A percentile compares a stretch with the other conserved stretches of the same genome.
Conservation (phyloP, 2,329 filamentous ascomycete species). For the Elsinoe australis region DNA sequence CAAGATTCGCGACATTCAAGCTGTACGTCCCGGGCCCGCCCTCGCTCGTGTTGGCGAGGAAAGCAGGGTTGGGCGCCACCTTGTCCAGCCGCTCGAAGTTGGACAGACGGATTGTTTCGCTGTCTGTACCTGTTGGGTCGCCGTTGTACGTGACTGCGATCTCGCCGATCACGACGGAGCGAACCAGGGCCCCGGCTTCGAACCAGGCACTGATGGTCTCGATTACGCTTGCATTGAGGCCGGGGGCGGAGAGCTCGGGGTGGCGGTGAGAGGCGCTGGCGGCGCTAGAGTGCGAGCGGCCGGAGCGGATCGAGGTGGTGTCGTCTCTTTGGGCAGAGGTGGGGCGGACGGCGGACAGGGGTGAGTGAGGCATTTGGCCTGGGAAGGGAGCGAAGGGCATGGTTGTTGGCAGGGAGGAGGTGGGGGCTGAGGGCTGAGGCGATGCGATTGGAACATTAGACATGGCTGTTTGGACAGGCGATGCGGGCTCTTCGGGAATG, state of each 20-base stretch:
- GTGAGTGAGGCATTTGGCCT: constrained; percentile 21
- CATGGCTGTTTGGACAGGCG: constrained; percentile 11
- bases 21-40: constrained; percentile 74
- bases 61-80: constrained; percentile 87
- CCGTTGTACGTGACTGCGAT: constrained; percentile 78
- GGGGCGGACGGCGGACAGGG: constrained; percentile 28
- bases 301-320: constrained; percentile 83
- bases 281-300: constrained; percentile 65
- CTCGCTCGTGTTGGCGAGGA: constrained; percentile 63
- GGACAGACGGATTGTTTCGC: constrained; percentile 69
- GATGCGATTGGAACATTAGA: constrained; percentile 15
- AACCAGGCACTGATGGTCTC: constrained; percentile 86
- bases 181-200: constrained; percentile 62
- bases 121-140: constrained; percentile 37
- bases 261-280: constrained; percentile 62
- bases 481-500: constrained; percentile 22
- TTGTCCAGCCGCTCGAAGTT: constrained; percentile 84
- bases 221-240: constrained; percentile 80
- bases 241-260: constrained; percentile 69
- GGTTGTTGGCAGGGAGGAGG: constrained; percentile 12
- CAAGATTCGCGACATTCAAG: constrained; percentile 63
- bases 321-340: constrained; percentile 45
- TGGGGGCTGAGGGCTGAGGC: constrained; percentile 14
- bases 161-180: constrained; percentile 73
- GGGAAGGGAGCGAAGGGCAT: constrained; percentile 24